These are phyloP conservation scores for Pseudogymnoascus sp. DNA, from an alignment of 2,329 filamentous ascomycete genomes.

Conservation along the genomic window DNA sequence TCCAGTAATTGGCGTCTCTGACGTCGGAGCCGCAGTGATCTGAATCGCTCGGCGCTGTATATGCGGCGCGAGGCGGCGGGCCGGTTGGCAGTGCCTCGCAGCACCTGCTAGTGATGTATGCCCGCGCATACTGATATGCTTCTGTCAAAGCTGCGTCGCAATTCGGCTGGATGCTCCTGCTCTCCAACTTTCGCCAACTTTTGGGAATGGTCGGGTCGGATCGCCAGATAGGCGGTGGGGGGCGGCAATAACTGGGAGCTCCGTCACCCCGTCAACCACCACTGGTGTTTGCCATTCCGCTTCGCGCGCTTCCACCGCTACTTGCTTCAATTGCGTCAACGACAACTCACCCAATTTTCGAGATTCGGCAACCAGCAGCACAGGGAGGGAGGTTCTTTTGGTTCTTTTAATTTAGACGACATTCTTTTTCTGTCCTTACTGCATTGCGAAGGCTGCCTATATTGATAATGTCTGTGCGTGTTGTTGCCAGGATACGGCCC, in stretches of 20 bases:
- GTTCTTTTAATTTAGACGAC: neutral
- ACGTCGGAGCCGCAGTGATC: conserved; percentile 54
- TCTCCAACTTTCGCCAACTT: conserved; percentile 5
- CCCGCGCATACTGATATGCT: conserved; percentile 34
- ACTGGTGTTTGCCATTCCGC: neutral
- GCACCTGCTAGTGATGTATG: conserved; percentile 35
- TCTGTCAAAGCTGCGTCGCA: neutral
- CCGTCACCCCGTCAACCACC: conserved; percentile 2
- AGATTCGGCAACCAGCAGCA: neutral
- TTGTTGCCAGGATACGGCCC: conserved; percentile 85
- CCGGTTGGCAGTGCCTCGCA: conserved; percentile 27
- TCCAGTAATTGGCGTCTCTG: conserved; percentile 42
- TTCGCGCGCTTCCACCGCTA: conserved; percentile 4
- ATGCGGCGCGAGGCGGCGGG: conserved; percentile 24
- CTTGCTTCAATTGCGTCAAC: conserved; percentile 7
- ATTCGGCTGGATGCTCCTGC: conserved; percentile 1
- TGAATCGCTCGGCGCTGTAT: conserved; percentile 48
- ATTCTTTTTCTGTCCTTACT: neutral
- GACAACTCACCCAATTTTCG: neutral
- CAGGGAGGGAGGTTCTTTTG: conserved; percentile 10
- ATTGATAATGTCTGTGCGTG: conserved; percentile 58
- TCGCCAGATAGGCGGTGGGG: neutral
- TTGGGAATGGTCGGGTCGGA: conserved; percentile 5
- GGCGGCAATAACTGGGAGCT: neutral
- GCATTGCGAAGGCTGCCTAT: conserved; percentile 1